Conservation (phyloP, 345 rosid genomes). For the Eucalyptus lansdowneana region DNA sequence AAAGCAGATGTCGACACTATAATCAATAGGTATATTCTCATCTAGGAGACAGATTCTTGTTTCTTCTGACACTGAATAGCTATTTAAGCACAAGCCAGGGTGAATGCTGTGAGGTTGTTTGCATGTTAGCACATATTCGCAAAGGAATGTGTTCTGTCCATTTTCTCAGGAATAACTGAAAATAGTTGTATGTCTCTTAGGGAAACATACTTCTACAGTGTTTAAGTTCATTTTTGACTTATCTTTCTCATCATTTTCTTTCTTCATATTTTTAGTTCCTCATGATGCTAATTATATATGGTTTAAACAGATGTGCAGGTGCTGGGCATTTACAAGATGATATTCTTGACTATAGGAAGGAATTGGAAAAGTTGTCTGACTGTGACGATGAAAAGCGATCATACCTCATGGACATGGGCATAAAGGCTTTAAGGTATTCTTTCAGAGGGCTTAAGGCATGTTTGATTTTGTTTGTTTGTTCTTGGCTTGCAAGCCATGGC, state of each 20-base stretch:
- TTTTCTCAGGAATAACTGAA: neutral
- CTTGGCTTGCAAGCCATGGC: neutral
- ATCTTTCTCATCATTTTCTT: neutral
- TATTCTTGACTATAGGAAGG: constrained; percentile 56
- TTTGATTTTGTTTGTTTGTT: neutral
- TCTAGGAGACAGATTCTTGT: neutral
- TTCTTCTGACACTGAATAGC: neutral
- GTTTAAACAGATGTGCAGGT: constrained; percentile 59
- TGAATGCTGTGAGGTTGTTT: neutral
- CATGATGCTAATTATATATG: neutral
- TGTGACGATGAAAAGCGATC: constrained; percentile 57
- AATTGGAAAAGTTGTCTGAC: constrained; percentile 34
- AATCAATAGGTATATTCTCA: constrained; percentile 41
- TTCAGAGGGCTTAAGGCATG: neutral
- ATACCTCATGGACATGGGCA: constrained; percentile 61
- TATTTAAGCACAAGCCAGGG: neutral
- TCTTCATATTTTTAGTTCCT: neutral
- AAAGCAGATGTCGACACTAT: constrained; percentile 74
- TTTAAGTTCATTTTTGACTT: neutral
- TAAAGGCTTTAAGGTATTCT: constrained; percentile 65
- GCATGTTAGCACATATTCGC: neutral
- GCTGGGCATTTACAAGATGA: constrained; percentile 88
- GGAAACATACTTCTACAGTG: neutral
- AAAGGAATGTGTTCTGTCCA: neutral
- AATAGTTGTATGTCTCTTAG: neutral